A percentile compares a stretch with the other conserved stretches of the same genome.
Evolutionary conservation across 2,329 filamentous ascomycete species (phyloP).

Genomic region (Passalora sequoiae): DNA sequence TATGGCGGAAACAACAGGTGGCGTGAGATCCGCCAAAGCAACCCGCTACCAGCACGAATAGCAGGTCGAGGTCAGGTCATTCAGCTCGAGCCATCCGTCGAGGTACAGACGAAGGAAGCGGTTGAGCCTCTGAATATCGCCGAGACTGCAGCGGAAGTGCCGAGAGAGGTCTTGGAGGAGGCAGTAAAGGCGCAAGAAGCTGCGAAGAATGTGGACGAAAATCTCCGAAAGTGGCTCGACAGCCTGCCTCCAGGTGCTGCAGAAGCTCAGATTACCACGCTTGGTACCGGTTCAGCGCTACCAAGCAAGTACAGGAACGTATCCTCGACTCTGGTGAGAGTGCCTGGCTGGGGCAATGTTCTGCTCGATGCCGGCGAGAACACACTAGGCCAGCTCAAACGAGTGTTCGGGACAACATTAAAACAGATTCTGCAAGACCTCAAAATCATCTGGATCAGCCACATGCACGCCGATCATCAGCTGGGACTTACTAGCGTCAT

Average conservation of each 20-base stretch:
- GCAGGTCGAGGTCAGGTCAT: constrained; percentile 34
- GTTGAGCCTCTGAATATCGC: constrained; percentile 48
- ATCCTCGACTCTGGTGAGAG: constrained; percentile 75
- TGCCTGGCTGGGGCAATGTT: constrained; percentile 82
- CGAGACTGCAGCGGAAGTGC: constrained; percentile 40
- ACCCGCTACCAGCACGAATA: constrained; percentile 22
- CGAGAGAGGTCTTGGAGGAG: constrained; percentile 48
- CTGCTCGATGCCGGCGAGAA: constrained; percentile 90
- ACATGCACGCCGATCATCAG: constrained; percentile 94
- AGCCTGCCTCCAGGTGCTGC: constrained; percentile 58
- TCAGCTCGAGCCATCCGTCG: constrained; percentile 35
- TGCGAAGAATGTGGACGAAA: constrained; percentile 36
- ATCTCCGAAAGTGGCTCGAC: constrained; percentile 53
- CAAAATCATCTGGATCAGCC: constrained; percentile 84
- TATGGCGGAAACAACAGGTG: constrained; percentile 15
- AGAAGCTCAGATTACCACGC: constrained; percentile 75
- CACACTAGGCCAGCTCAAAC: constrained; percentile 78
- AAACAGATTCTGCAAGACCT: constrained; percentile 70
- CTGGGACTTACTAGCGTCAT: constrained; percentile 79
- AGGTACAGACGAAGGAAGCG: constrained; percentile 45
- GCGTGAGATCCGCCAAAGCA: constrained; percentile 11
- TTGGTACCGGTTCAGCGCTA: constrained; percentile 85
- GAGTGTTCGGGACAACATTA: constrained; percentile 64
- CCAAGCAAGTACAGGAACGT: constrained; percentile 96
- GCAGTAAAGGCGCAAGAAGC: constrained; percentile 43